phyloP scores from a whole-genome alignment of 371 early-diverging fungal genomes.

The Saksenaea vasiformis region DNA sequence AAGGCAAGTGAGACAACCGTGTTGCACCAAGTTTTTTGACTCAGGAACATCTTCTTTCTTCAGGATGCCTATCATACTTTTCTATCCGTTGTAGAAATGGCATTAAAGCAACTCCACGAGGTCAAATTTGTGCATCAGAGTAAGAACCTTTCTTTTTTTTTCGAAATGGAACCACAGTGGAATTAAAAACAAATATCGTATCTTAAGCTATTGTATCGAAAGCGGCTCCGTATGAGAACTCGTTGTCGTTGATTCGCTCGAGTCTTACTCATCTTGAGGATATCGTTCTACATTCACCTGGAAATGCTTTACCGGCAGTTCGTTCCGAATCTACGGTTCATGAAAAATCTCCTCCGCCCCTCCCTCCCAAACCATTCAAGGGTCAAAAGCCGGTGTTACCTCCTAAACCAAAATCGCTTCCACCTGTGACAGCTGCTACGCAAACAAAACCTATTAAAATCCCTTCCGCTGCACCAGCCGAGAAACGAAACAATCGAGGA shows the following conservation, averaged over 20 bases:
- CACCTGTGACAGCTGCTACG: constrained; percentile 4
- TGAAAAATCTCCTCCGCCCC: constrained; percentile 30
- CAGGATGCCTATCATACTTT: constrained; percentile 49
- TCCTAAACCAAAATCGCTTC: constrained; percentile 6
- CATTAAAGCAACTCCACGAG: constrained; percentile 35
- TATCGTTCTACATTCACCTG: constrained; percentile 28
- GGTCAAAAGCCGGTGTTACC: constrained; percentile 12
- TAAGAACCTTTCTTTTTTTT: too few species aligned
- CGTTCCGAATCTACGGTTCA: neutral
- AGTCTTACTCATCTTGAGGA: constrained; percentile 39
- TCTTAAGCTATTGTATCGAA: constrained; percentile 36
- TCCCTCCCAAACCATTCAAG: constrained; percentile 42
- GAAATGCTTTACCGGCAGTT: neutral
- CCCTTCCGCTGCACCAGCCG: neutral
- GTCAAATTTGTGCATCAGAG: constrained; percentile 50
- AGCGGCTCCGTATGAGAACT: constrained; percentile 29
- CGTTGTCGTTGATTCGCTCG: constrained; percentile 32
- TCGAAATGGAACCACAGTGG: neutral
- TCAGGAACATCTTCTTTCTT: neutral
- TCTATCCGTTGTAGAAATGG: constrained; percentile 34
- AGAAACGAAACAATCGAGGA: constrained; percentile 20
- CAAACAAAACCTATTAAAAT: neutral
- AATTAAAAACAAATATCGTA: neutral
- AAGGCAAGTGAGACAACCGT: constrained; percentile 22
- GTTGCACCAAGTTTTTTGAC: neutral